phyloP scores from a whole-genome alignment of 2,329 filamentous ascomycete genomes.

The Sclerotinia trifoliorum region DNA sequence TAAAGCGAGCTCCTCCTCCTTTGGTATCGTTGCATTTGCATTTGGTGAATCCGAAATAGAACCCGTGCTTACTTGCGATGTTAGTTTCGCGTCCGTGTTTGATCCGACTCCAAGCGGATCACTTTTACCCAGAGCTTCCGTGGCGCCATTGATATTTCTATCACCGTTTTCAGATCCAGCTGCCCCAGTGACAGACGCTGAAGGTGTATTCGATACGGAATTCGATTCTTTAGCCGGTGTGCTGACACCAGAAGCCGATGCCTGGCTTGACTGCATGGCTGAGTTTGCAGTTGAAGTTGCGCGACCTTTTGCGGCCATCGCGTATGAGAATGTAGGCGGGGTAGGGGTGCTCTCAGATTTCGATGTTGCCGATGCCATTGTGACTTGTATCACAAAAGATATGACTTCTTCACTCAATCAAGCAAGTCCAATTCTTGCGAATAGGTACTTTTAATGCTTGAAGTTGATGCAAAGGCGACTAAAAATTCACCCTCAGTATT shows the following conservation, averaged over 20 bases:
- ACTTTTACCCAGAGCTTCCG: slow-evolving; percentile 28
- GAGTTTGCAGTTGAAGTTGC: slow-evolving; percentile 32
- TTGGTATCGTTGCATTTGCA: slow-evolving; percentile 52
- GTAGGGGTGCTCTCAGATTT: slow-evolving; percentile 39
- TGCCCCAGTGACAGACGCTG: slow-evolving; percentile 29
- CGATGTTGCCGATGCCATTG: slow-evolving; percentile 45
- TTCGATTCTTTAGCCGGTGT: slow-evolving; percentile 37
- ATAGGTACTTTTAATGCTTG: not conserved
- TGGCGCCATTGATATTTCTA: slow-evolving; percentile 32
- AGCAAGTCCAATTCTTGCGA: slow-evolving; percentile 17
- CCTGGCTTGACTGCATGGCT: slow-evolving; percentile 35
- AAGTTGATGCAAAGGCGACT: slow-evolving; percentile 29
- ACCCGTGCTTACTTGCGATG: slow-evolving; percentile 33
- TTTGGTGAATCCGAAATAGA: slow-evolving; percentile 54
- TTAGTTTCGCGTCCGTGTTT: slow-evolving; percentile 30
- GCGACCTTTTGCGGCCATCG: slow-evolving; percentile 88
- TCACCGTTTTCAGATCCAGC: slow-evolving; percentile 34
- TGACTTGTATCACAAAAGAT: slow-evolving; percentile 26
- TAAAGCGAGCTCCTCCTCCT: slow-evolving; percentile 55
- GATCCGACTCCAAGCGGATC: slow-evolving; percentile 29
- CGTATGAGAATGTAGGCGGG: slow-evolving; percentile 78
- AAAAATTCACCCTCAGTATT: slow-evolving; percentile 35
- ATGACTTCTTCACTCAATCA: slow-evolving; percentile 14
- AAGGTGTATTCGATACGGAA: slow-evolving; percentile 35
- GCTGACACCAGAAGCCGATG: slow-evolving; percentile 36